A percentile compares a stretch with the other conserved stretches of the same genome.
Evolutionary conservation across 257 asterid genomes (phyloP).

Genomic region (Rubia yunnanensis): DNA sequence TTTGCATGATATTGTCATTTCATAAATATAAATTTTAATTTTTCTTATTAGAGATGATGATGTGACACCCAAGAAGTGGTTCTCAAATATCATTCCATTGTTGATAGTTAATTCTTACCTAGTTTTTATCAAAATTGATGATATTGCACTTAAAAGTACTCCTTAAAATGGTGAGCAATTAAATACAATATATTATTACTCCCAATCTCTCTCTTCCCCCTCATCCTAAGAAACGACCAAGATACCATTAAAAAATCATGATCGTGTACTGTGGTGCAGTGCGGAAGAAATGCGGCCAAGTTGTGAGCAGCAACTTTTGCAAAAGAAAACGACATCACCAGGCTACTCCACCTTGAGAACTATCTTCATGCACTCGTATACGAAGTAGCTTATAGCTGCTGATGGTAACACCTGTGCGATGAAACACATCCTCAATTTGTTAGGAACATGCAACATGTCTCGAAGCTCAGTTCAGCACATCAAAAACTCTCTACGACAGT

Average conservation of each 20-base stretch:
- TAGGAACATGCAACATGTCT: neutral
- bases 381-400: conserved; percentile 91
- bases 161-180: conserved; percentile 2
- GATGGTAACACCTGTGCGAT: conserved; percentile 84
- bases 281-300: conserved; percentile 3
- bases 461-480: neutral
- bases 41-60: no score
- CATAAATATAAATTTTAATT: no score
- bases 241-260: conserved; percentile 11
- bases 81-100: no score
- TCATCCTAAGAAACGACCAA: no score
- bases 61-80: neutral
- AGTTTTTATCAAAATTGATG: no score
- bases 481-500: neutral
- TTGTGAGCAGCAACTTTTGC: conserved; percentile 13
- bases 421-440: neutral
- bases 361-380: conserved; percentile 93
- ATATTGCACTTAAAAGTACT: neutral
- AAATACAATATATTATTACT: no score
- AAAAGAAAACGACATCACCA: conserved; percentile 7
- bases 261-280: conserved; percentile 9
- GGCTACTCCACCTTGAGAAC: conserved; percentile 68
- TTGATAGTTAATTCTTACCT: no score
- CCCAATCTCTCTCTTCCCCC: no score
- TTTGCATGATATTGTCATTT: no score